Percentiles rank a stretch among this genome's conserved stretches.
phyloP scores from a whole-genome alignment of 1,284 basidiomycete species.

The Pseudozyma sp. region DNA sequence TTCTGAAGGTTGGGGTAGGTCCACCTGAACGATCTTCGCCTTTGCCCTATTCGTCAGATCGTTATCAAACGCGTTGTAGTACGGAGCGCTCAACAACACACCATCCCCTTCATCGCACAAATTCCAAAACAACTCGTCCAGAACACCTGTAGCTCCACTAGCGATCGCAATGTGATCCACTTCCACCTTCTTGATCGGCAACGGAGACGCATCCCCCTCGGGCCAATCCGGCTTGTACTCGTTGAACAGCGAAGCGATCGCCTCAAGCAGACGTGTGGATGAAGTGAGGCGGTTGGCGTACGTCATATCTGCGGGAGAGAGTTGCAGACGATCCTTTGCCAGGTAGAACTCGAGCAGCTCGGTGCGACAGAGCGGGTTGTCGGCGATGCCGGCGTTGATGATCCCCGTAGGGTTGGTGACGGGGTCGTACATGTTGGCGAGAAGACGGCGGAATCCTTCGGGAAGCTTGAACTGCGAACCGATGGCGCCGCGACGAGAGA shows the following conservation, averaged over 20 bases:
- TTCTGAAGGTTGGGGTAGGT: slow-evolving; percentile 19
- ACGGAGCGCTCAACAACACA: slow-evolving; percentile 51
- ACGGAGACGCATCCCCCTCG: slow-evolving; percentile 22
- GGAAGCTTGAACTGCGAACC: slow-evolving; percentile 24
- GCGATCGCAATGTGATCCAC: slow-evolving; percentile 54
- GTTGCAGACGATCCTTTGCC: slow-evolving; percentile 32
- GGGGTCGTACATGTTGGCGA: slow-evolving; percentile 46
- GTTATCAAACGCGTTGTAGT: slow-evolving; percentile 58
- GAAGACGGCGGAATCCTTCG: slow-evolving; percentile 23
- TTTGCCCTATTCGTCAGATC: slow-evolving; percentile 44
- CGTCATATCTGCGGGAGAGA: slow-evolving; percentile 50
- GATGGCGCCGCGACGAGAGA: slow-evolving; percentile 39
- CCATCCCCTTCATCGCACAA: slow-evolving; percentile 54
- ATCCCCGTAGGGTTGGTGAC: slow-evolving; percentile 53
- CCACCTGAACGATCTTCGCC: slow-evolving; percentile 38
- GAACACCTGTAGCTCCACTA: slow-evolving; percentile 51
- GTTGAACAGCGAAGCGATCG: slow-evolving; percentile 48
- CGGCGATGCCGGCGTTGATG: slow-evolving; percentile 58
- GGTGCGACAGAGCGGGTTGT: slow-evolving; percentile 51
- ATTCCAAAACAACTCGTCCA: slow-evolving; percentile 55
- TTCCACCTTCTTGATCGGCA: slow-evolving; percentile 37
- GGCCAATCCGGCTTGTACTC: slow-evolving; percentile 33
- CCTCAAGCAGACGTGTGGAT: slow-evolving; percentile 35
- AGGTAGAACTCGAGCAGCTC: slow-evolving; percentile 51
- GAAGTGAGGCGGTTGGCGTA: slow-evolving; percentile 52